phyloP scores from a whole-genome alignment of 805 yeast species.

The Starmerella bombicola region DNA sequence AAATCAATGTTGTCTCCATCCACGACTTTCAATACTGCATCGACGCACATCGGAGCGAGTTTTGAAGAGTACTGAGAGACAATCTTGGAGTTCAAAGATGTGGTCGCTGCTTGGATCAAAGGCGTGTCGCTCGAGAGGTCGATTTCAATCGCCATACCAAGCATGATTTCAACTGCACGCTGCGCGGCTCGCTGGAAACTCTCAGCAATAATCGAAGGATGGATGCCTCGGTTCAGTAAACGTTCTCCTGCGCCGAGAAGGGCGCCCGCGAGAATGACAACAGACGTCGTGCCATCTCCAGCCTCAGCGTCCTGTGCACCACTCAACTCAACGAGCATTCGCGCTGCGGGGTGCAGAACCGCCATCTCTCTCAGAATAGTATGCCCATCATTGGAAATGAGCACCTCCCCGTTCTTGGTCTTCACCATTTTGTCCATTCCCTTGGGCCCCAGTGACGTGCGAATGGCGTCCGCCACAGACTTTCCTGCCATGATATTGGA shows the following conservation, averaged over 20 bases:
- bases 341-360: conserved; percentile 95
- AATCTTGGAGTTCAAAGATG: conserved; percentile 88
- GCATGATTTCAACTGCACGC: conserved; percentile 66
- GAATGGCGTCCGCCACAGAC: conserved; percentile 89
- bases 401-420: conserved; percentile 81
- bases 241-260: conserved; percentile 89
- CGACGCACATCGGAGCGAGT: conserved; percentile 88
- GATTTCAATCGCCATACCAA: conserved; percentile 74
- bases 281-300: conserved; percentile 99
- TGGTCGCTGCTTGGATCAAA: conserved; percentile 80
- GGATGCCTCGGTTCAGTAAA: conserved; percentile 73
- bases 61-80: conserved; percentile 82
- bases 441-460: conserved; percentile 94
- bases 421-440: conserved; percentile 98
- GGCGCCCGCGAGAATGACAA: conserved; percentile 90
- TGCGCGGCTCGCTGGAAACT: conserved; percentile 80
- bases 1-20: conserved; percentile 64
- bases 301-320: conserved; percentile 98
- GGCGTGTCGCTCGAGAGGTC: conserved; percentile 71
- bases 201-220: conserved; percentile 90
- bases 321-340: conserved; percentile 92
- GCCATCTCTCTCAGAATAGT: conserved; percentile 97
- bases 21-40: conserved; percentile 71
- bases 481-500: conserved; percentile 83
- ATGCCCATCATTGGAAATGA: conserved; percentile 96